Percentiles rank a stretch among this genome's conserved stretches.
phyloP scores from a whole-genome alignment of 140 eudicot genomes.

The Flaveria floridana region DNA sequence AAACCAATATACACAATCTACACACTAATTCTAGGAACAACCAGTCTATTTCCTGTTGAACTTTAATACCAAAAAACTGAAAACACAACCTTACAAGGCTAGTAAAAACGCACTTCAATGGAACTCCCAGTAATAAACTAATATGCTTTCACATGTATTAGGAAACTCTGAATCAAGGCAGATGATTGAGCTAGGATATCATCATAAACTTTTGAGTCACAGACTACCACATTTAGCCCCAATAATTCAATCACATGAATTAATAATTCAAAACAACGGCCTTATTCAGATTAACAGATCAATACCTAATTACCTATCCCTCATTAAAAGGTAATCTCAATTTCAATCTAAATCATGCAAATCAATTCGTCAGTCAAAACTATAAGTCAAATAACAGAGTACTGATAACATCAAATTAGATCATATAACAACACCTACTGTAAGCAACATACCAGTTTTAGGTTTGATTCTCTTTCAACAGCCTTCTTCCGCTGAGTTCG shows the following conservation, averaged over 20 bases:
- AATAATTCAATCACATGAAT: constrained; percentile 2
- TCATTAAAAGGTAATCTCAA: not conserved
- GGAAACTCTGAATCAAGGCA: not conserved
- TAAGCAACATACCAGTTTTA: constrained; percentile 37
- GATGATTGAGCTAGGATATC: not conserved
- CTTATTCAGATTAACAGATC: not conserved
- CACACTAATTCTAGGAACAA: too few species aligned
- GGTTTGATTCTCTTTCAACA: constrained; percentile 37
- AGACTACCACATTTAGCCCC: not conserved
- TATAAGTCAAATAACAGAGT: not conserved
- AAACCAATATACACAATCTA: too few species aligned
- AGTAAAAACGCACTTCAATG: not conserved
- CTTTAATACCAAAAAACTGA: constrained; percentile 1
- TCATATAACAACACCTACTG: not conserved
- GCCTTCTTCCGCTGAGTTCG: constrained; percentile 38
- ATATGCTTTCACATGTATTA: too few species aligned
- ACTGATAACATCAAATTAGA: not conserved
- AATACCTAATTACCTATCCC: not conserved
- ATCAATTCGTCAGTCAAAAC: not conserved
- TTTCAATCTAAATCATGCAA: constrained; percentile 1
- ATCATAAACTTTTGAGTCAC: not conserved
- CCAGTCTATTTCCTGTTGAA: not conserved
- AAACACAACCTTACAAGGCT: not conserved
- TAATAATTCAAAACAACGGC: not conserved
- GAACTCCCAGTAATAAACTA: not conserved